phyloP scores from a whole-genome alignment of 2,329 filamentous ascomycete genomes.

The Hymenotorrendiella dingleyae region DNA sequence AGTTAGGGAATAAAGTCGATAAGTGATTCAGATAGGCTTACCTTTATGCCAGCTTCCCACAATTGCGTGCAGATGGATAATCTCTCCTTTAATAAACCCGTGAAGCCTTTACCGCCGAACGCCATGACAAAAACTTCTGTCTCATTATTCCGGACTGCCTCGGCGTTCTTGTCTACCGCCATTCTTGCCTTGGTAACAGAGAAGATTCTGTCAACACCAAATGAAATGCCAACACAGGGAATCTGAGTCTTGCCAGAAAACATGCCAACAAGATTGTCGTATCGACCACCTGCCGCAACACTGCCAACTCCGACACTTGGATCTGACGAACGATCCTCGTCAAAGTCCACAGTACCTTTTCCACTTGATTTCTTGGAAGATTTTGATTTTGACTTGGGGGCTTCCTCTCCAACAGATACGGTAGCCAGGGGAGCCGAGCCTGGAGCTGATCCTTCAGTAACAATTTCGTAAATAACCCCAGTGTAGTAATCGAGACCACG shows the following conservation, averaged over 20 bases:
- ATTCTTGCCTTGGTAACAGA: constrained; percentile 79
- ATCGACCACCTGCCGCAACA: constrained; percentile 83
- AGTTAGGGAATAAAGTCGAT: background rate
- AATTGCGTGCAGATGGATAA: constrained; percentile 72
- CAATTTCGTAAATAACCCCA: constrained; percentile 68
- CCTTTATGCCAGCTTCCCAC: constrained; percentile 85
- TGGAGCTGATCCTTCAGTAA: constrained; percentile 72
- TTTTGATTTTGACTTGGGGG: constrained; percentile 34
- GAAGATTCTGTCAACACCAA: constrained; percentile 93
- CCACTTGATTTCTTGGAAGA: constrained; percentile 38
- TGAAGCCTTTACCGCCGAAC: constrained; percentile 81
- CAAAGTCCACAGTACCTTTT: constrained; percentile 45
- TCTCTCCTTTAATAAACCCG: constrained; percentile 73
- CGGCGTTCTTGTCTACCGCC: constrained; percentile 52
- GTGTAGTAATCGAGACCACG: constrained; percentile 88
- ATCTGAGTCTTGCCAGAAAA: constrained; percentile 81
- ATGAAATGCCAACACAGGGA: constrained; percentile 85
- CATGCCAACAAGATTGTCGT: constrained; percentile 92
- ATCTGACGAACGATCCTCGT: constrained; percentile 67
- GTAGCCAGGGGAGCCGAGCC: constrained; percentile 56
- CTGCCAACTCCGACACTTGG: constrained; percentile 80
- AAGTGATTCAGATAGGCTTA: constrained; percentile 29
- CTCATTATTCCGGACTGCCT: constrained; percentile 59
- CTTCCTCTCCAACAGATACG: constrained; percentile 33
- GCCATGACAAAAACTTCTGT: constrained; percentile 95